Percentiles rank a stretch among this genome's conserved stretches.
Conservation (phyloP, 2,329 filamentous ascomycete genomes). For the Sarocladium brachiariae region DNA sequence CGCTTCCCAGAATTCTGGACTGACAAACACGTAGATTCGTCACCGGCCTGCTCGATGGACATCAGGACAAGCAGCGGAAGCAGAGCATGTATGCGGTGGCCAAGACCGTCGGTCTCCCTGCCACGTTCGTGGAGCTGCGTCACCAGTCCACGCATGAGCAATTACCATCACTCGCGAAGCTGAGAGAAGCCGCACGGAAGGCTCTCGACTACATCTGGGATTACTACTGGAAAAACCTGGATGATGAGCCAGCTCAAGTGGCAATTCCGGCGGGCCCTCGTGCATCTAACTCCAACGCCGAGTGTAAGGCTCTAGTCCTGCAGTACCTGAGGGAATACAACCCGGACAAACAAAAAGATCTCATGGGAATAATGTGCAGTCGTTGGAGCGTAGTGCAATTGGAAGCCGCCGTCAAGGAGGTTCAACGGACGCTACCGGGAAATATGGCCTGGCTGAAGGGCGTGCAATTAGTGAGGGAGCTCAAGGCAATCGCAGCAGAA, state of each 20-base stretch:
- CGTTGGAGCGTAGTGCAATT: slow-evolving; percentile 31
- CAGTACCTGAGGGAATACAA: slow-evolving; percentile 31
- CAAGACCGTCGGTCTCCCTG: slow-evolving; percentile 60
- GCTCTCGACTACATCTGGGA: slow-evolving; percentile 82
- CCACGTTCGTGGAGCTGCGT: slow-evolving; percentile 79
- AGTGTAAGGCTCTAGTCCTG: slow-evolving; percentile 30
- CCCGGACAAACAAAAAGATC: not conserved
- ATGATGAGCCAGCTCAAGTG: slow-evolving; percentile 14
- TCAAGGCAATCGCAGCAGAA: slow-evolving; percentile 20
- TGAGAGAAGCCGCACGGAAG: slow-evolving; percentile 62
- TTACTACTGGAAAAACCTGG: slow-evolving; percentile 68
- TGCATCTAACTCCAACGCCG: not conserved
- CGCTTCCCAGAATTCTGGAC: not conserved
- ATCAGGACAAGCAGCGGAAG: slow-evolving; percentile 60
- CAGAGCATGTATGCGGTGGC: slow-evolving; percentile 68
- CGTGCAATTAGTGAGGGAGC: slow-evolving; percentile 34
- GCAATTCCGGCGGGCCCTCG: not conserved
- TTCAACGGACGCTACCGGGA: slow-evolving; percentile 34
- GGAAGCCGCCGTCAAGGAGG: slow-evolving; percentile 29
- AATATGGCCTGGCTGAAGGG: slow-evolving; percentile 37
- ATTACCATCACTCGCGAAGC: slow-evolving; percentile 65
- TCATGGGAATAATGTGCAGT: slow-evolving; percentile 24
- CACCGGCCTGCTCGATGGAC: slow-evolving; percentile 70
- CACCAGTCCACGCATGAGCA: slow-evolving; percentile 90
- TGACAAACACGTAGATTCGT: slow-evolving; percentile 52